Conservation (phyloP, 2,329 filamentous ascomycete species). For the Exophiala spinifera region DNA sequence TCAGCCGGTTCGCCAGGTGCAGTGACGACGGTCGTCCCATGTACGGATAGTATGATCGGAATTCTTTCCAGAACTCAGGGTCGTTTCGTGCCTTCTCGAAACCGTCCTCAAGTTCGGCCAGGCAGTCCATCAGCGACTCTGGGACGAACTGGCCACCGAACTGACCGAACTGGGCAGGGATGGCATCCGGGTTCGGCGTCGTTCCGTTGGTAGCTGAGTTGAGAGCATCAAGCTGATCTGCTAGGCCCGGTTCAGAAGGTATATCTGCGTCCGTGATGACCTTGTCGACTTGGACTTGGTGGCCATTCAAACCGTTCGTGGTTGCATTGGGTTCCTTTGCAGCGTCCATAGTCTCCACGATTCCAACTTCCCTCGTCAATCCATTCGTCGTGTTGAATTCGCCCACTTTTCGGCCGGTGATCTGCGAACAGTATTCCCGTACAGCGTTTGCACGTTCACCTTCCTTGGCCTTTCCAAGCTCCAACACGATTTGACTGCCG, state of each 20-base stretch:
- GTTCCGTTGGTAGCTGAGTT: constrained; percentile 55
- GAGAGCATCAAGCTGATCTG: constrained; percentile 79
- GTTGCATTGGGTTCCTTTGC: constrained; percentile 59
- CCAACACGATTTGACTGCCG: constrained; percentile 89
- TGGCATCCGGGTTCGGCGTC: constrained; percentile 48
- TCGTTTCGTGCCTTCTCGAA: constrained; percentile 87
- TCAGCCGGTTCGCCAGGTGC: constrained; percentile 83
- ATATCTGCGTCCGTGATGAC: constrained; percentile 60
- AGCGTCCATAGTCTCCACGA: constrained; percentile 64
- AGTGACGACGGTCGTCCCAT: constrained; percentile 93
- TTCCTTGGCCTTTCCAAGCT: constrained; percentile 65
- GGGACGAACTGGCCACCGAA: constrained; percentile 98
- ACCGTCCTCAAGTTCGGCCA: constrained; percentile 83
- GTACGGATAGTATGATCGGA: constrained; percentile 90
- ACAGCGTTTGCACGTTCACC: constrained; percentile 69
- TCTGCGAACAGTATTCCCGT: constrained; percentile 78
- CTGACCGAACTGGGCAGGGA: constrained; percentile 86
- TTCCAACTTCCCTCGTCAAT: constrained; percentile 63
- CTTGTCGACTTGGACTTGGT: constrained; percentile 61
- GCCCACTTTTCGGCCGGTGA: constrained; percentile 57
- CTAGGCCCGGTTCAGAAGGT: constrained; percentile 63
- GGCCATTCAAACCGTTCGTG: constrained; percentile 33
- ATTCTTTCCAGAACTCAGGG: constrained; percentile 94
- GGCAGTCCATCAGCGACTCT: constrained; percentile 95
- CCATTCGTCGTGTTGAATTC: constrained; percentile 42